A percentile compares a stretch with the other conserved stretches of the same genome.
These are phyloP conservation scores for Apiospora sp. DNA, from an alignment of 2,329 filamentous ascomycete genomes.

Conservation along the genomic window DNA sequence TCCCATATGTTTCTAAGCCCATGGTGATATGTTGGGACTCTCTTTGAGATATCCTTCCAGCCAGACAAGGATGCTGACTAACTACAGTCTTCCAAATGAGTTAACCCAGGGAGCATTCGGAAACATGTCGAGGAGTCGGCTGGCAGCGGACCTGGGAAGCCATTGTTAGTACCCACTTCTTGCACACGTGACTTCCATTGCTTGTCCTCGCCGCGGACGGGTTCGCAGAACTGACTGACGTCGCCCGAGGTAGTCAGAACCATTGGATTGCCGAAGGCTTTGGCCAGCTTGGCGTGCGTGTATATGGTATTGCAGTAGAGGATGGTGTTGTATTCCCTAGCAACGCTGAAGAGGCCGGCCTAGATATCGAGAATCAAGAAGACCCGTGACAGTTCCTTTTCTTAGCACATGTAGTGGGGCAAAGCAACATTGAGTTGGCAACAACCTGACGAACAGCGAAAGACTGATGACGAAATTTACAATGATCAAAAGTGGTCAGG, in stretches of 20 bases:
- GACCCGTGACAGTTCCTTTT: slow-evolving; percentile 49
- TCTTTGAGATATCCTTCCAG: background rate
- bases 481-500: background rate
- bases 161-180: background rate
- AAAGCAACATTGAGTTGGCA: background rate
- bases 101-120: slow-evolving; percentile 71
- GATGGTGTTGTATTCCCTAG: slow-evolving; percentile 71
- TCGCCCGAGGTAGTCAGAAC: slow-evolving; percentile 76
- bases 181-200: background rate
- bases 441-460: slow-evolving; percentile 23
- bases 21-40: background rate
- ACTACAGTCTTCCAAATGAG: slow-evolving; percentile 71
- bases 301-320: slow-evolving; percentile 73
- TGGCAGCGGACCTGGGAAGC: slow-evolving; percentile 64
- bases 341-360: slow-evolving; percentile 64
- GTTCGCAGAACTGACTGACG: slow-evolving; percentile 44
- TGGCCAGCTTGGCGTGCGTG: slow-evolving; percentile 71
- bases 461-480: slow-evolving; percentile 30
- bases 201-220: too few species aligned
- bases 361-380: slow-evolving; percentile 68
- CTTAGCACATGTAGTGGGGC: slow-evolving; percentile 35
- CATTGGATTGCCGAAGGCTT: slow-evolving; percentile 72
- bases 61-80: background rate
- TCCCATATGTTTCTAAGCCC: slow-evolving; percentile 70
- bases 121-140: slow-evolving; percentile 72